A percentile compares a stretch with the other conserved stretches of the same genome.
Evolutionary conservation across 2,329 filamentous ascomycete genomes (phyloP).

Genomic region (Chaetomium sp.): DNA sequence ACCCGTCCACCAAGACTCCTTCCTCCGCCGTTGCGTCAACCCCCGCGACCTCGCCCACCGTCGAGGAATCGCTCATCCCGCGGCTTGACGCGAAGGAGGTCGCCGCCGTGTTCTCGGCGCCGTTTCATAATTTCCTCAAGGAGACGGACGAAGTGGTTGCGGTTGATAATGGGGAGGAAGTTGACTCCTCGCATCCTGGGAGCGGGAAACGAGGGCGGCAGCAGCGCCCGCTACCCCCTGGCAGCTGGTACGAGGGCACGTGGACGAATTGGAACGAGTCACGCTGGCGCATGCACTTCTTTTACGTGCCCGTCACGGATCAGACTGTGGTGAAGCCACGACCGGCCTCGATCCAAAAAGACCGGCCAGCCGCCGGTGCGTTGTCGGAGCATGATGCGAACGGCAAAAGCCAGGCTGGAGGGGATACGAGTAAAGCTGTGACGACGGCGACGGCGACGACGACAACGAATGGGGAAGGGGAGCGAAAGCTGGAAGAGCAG

Average conservation of each 20-base stretch:
- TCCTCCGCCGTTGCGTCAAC: constrained; percentile 9
- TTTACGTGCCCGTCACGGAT: constrained; percentile 74
- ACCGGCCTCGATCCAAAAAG: constrained; percentile 21
- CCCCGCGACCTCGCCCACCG: constrained; percentile 30
- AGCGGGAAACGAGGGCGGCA: background rate
- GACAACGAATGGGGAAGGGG: background rate
- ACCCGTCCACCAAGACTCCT: constrained; percentile 19
- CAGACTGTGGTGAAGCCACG: constrained; percentile 59
- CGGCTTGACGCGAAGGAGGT: constrained; percentile 84
- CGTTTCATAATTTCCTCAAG: constrained; percentile 75
- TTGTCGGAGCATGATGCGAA: constrained; percentile 30
- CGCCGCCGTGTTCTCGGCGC: constrained; percentile 85
- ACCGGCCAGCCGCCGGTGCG: constrained; percentile 35
- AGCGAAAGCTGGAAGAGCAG: constrained; percentile 8
- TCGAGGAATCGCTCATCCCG: constrained; percentile 68
- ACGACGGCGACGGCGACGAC: constrained; percentile 15
- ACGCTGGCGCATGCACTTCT: constrained; percentile 85
- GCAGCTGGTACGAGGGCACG: constrained; percentile 75
- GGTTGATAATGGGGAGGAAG: too few species aligned
- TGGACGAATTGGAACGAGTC: constrained; percentile 76
- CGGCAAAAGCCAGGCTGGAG: background rate
- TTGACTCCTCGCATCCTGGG: background rate
- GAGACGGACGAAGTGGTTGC: constrained; percentile 23
- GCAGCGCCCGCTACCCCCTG: constrained; percentile 34
- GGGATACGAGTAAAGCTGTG: background rate